Percentiles rank a stretch among this genome's conserved stretches.
These are phyloP conservation scores for Aristolochia fimbriata DNA, from an alignment of 164 flowering plant genomes.

Conservation along the genomic window DNA sequence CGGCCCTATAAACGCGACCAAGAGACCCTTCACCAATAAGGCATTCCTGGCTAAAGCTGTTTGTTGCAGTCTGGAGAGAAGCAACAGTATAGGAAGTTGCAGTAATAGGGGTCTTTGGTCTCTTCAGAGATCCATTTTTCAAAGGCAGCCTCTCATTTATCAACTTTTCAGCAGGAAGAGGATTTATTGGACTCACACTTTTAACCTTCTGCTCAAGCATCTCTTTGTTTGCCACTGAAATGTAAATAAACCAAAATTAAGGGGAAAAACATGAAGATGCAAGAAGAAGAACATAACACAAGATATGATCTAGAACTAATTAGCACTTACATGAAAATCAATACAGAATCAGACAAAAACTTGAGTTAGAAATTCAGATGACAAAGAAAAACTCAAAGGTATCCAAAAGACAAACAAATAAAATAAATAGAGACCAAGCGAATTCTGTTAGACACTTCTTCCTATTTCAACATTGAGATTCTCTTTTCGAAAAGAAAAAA, in stretches of 20 bases:
- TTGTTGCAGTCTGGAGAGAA: constrained; percentile 73
- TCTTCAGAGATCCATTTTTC: constrained; percentile 53
- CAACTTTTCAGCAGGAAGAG: constrained; percentile 62
- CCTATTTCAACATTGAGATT: too few relatives aligned
- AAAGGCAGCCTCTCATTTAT: constrained; percentile 38
- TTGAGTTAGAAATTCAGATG: too few relatives aligned
- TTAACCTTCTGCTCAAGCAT: constrained; percentile 55
- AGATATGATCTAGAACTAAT: background rate
- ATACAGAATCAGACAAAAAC: too few relatives aligned
- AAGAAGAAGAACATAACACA: background rate
- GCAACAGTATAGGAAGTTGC: constrained; percentile 83
- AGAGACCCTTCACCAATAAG: constrained; percentile 95
- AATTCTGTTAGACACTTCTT: too few relatives aligned
- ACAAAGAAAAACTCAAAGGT: too few relatives aligned
- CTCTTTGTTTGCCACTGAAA: constrained; percentile 28
- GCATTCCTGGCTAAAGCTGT: constrained; percentile 78
- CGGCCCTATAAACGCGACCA: constrained; percentile 94
- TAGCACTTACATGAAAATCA: too few relatives aligned
- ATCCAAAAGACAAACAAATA: too few relatives aligned
- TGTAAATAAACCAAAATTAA: background rate
- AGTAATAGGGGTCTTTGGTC: constrained; percentile 66
- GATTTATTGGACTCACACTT: constrained; percentile 38
- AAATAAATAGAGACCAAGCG: too few relatives aligned
- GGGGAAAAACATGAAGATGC: background rate
- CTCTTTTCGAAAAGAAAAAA: too few relatives aligned